Evolutionary conservation across 2,329 filamentous ascomycete genomes (phyloP), one percentile per base, ranked within the genome.

Genomic region (Aspergillus spinulosporus): DNA sequence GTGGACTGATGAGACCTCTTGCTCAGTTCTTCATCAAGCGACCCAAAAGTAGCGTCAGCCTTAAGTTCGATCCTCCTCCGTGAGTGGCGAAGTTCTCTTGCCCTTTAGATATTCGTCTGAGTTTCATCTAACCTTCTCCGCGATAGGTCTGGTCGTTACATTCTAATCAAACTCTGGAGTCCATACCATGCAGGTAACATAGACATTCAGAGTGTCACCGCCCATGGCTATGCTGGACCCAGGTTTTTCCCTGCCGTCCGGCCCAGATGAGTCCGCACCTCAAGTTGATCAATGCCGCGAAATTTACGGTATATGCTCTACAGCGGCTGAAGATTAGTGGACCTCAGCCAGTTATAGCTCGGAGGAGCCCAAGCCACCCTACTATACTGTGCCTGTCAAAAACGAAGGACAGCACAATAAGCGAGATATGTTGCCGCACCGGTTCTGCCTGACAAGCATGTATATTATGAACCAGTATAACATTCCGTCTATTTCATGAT

Each of bases 81-180:
- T 76, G 73, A 45, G 74, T 64, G n/a, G 5, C 21, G 36, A 37
- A 32, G 12, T 36, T 34, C 26, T 43, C 9, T 14, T 36, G 11
- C 12, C 5, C 29, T 44, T 29, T 21, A 21, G 21, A 21, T 21
- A 21, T 39, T 26, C 8, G n/a, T 45, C 14, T 4, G 26, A 31
- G 51, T 8, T 4, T 28, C 46, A 44, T 44, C 59, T 65, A 59
- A 62, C 42, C 37, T 52, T 37, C 51, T 36, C 5, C 1, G 47
- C 26, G 12, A 36, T 59, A 84, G 82, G 6, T 90, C 89, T 8
- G 90, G 89, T 4, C 84, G 90, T 55, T 95, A 89, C 70, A 88
- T 97, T 51, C 75, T 97, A 43, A 79, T 97, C 61, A 97, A 97
- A 78, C 84, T 97, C 71, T 97, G 91, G 89, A 92, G 87, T 65